Base-by-base conservation (phyloP, 805 yeast genomes). In the Yamadazyma tumulicola region DNA sequence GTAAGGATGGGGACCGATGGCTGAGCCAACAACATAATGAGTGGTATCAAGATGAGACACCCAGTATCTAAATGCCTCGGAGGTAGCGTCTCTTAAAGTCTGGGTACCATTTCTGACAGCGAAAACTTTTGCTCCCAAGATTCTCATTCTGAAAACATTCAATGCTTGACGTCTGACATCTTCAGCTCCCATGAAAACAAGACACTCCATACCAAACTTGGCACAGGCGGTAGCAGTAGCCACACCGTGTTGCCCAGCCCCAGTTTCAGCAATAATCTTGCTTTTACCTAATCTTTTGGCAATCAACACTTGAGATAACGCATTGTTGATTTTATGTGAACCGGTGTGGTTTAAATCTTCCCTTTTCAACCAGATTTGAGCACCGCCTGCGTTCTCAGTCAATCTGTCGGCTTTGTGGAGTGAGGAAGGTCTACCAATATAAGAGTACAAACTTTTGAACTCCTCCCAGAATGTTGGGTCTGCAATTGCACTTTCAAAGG, bases 1-100 rank as follows among this genome's bases (percentile, higher is more conserved):
- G 70, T 88, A 93, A 31, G 99, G 99, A 61, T 93, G 97, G 25
- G 99, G 99, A 24, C 99, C 99, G 56, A 93, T 91, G 29, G 97
- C 98, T 2, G 97, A 87, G 34, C 99, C 99, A 34, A 93, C 95
- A 45, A 91, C 83, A 59, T 91, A 93, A 63, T 93, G 97, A 6
- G 98, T 93, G 24, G 85, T 68, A 46, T 79, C 70, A 45, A 93
- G 70, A 50, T 89, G 75, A 3, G 96, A 78, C 31, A 91, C 97
- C 99, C 99, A 93, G 61, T 62, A 77, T 59, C 98, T 75, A 69
- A 93, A 83, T 10, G 98, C 97, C 66, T 93, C 99, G 15, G 94
- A 82, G 35, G 97, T 91, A 23, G 98, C 98, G 61, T 93, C 99
- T 65, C 99, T 81, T 59, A 93, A 74, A 21, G 99, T 93, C 59